Evolutionary conservation across 805 yeast genomes (phyloP), one percentile per base, ranked within the genome.

Genomic region (Sungouiella thailandica): DNA sequence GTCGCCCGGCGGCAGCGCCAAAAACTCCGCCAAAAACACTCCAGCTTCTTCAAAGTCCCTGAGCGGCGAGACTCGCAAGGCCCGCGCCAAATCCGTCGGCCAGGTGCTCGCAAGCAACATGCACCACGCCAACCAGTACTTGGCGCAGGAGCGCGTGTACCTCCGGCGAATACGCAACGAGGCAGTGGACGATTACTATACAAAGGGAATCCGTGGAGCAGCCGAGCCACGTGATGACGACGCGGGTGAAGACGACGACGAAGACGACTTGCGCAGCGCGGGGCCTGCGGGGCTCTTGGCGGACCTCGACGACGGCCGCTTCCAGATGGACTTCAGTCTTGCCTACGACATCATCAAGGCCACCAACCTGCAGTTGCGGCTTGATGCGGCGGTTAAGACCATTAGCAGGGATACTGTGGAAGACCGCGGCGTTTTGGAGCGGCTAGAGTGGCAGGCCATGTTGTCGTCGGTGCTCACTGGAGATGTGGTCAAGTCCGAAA

Each of bases 401-500:
- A 62, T 67, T 42, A 47, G 60, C 47, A 38, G 54, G 46, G 73
- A 58, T 60, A 54, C 47, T 15, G 53, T 60, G 14, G 69, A 63
- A 30, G 71, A 68, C 44, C 71, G 73, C 1, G 62, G 63, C 10
- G 78, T 81, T 6, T 49, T 78, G 8, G 97, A 88, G 52, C 70
- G 97, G 31, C 65, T 89, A 9, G 96, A 88, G 59, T 93, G 98
- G 98, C 97, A 93, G 58, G 76, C 90, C 0, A 87, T 93, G 95
- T 68, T 93, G 31, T 74, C 84, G 8, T 74, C 88, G 3, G 97
- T 93, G 3, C 72, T 93, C 23, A 90, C 94, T 3, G 97, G 98
- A 46, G 97, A 93, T 57, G 95, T 93, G 34, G 88, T 93, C 14
- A 75, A 82, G 23, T 81, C 90, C 9, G 98, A 93, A 52, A 93